Evolutionary conservation across 2,329 filamentous ascomycete genomes (phyloP).

Genomic region (Moelleriella libera): DNA sequence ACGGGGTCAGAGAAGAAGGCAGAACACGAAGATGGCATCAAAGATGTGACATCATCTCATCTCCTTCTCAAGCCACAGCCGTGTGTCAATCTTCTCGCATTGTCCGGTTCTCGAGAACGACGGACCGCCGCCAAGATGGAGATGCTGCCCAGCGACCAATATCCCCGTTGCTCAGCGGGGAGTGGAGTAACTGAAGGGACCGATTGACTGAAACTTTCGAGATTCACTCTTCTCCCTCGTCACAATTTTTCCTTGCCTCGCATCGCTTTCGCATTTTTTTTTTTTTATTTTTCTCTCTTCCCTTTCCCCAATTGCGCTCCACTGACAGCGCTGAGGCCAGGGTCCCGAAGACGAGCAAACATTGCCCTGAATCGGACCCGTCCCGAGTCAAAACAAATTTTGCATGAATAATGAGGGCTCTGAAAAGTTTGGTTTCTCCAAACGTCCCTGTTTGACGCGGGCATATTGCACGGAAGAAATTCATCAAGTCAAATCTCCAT

Average conservation of each 20-base stretch:
- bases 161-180: slow-evolving; percentile 4
- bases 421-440: background rate
- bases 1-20: no score
- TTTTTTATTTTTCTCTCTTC: background rate
- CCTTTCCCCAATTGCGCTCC: slow-evolving; percentile 1
- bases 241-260: no score
- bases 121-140: background rate
- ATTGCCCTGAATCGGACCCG: background rate
- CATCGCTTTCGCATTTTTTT: no score
- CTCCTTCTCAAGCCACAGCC: background rate
- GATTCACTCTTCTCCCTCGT: background rate
- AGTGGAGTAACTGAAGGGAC: slow-evolving; percentile 3
- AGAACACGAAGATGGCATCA: background rate
- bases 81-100: background rate
- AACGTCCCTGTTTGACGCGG: background rate
- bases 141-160: background rate
- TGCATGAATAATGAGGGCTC: background rate
- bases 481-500: background rate
- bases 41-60: background rate
- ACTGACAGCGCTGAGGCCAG: background rate
- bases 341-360: background rate
- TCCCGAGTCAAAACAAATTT: background rate
- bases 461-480: background rate
- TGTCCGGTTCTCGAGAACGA: background rate
- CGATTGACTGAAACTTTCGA: slow-evolving; percentile 1